A percentile compares a stretch with the other conserved stretches of the same genome.
Evolutionary conservation across 768 basidiomycete species (phyloP).

Genomic region (Amanita jacksonii): DNA sequence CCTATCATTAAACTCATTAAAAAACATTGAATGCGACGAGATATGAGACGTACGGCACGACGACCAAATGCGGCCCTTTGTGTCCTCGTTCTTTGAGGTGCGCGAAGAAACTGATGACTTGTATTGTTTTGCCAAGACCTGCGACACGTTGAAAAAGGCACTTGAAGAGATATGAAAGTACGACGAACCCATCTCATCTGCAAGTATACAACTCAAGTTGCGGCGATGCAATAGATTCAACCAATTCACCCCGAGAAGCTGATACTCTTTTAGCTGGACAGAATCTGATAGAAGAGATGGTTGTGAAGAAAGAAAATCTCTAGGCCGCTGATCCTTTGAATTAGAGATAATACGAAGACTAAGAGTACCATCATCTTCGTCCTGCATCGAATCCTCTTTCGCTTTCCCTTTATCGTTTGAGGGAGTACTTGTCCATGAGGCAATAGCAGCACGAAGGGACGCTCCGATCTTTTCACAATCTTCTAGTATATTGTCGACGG

Average conservation of each 20-base stretch:
- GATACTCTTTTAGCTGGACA: conserved; percentile 89
- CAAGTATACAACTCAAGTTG: conserved; percentile 86
- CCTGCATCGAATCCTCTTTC: conserved; percentile 20
- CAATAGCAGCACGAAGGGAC: conserved; percentile 61
- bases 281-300: conserved; percentile 57
- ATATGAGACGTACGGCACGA: conserved; percentile 74
- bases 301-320: conserved; percentile 67
- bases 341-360: conserved; percentile 40
- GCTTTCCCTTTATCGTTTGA: conserved; percentile 29
- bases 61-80: conserved; percentile 82
- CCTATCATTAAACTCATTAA: conserved; percentile 27
- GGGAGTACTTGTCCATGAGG: conserved; percentile 55
- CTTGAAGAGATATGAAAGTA: conserved; percentile 1
- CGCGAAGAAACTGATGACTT: conserved; percentile 96
- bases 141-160: conserved; percentile 8
- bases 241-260: conserved; percentile 97
- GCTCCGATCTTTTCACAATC: conserved; percentile 84
- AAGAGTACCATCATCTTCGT: conserved; percentile 56
- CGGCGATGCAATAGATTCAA: conserved; percentile 76
- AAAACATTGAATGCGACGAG: conserved; percentile 1
- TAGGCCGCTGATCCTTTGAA: conserved; percentile 30
- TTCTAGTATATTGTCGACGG: conserved; percentile 82
- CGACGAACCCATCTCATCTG: conserved; percentile 94
- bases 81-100: conserved; percentile 72
- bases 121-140: conserved; percentile 98